Conservation (phyloP, 2,329 filamentous ascomycete genomes). For the Cladophialophora immunda region DNA sequence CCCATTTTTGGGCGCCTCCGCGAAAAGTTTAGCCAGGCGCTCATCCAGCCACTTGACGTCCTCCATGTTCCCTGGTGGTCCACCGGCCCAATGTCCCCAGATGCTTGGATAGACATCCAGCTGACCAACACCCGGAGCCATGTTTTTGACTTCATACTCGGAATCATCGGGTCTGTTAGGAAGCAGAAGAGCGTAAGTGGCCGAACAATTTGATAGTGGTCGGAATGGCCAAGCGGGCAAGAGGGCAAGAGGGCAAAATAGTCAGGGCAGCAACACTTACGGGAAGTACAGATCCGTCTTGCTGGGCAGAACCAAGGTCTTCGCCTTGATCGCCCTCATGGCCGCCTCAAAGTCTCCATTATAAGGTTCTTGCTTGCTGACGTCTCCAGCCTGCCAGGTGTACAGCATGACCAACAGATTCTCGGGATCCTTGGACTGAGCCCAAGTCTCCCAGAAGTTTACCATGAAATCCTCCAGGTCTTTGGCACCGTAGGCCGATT, state of each 20-base stretch:
- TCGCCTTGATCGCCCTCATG: slow-evolving; percentile 75
- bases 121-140: slow-evolving; percentile 66
- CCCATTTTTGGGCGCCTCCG: slow-evolving; percentile 35
- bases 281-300: slow-evolving; percentile 85
- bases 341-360: slow-evolving; percentile 71
- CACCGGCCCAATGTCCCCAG: slow-evolving; percentile 74
- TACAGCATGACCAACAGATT: slow-evolving; percentile 77
- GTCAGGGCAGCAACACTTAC: slow-evolving; percentile 50
- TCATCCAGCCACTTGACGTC: slow-evolving; percentile 77
- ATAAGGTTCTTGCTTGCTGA: slow-evolving; percentile 73
- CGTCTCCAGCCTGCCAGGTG: slow-evolving; percentile 80
- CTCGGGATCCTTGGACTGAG: slow-evolving; percentile 72
- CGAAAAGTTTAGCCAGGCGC: slow-evolving; percentile 64
- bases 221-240: neutral
- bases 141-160: slow-evolving; percentile 73
- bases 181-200: neutral
- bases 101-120: slow-evolving; percentile 66
- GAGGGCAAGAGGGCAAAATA: neutral
- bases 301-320: slow-evolving; percentile 73
- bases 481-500: slow-evolving; percentile 64
- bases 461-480: slow-evolving; percentile 77
- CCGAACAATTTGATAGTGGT: slow-evolving; percentile 9
- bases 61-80: slow-evolving; percentile 74
- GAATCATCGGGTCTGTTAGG: slow-evolving; percentile 73
- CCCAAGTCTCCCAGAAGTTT: slow-evolving; percentile 80